phyloP scores from a whole-genome alignment of 2,329 filamentous ascomycete species.

The Talaromyces atroroseus region DNA sequence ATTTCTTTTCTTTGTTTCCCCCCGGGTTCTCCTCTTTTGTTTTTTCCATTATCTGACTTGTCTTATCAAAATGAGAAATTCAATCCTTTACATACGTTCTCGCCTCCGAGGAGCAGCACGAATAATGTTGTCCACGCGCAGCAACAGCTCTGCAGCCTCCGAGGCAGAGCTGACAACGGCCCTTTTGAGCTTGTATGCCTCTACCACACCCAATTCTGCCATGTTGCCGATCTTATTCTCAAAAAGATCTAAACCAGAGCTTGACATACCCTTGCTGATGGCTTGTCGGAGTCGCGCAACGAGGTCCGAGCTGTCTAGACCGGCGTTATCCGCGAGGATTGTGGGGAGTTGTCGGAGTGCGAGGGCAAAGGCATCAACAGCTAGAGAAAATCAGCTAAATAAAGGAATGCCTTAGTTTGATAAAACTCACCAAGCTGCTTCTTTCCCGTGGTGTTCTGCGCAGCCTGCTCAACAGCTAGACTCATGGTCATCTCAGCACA shows the following conservation, averaged over 20 bases:
- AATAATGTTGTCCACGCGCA: constrained; percentile 97
- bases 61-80: not conserved
- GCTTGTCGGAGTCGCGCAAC: constrained; percentile 87
- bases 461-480: constrained; percentile 90
- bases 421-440: constrained; percentile 59
- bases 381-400: constrained; percentile 28
- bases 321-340: constrained; percentile 94
- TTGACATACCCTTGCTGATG: constrained; percentile 91
- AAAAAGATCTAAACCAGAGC: constrained; percentile 81
- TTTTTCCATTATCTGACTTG: not conserved
- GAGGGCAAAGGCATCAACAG: constrained; percentile 81
- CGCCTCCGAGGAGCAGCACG: constrained; percentile 80
- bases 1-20: not conserved
- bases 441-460: constrained; percentile 93
- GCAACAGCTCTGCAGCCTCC: constrained; percentile 89
- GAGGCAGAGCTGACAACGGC: constrained; percentile 96
- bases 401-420: not conserved
- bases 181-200: constrained; percentile 97
- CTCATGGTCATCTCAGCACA: constrained; percentile 99
- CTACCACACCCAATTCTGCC: constrained; percentile 89
- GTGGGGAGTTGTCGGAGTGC: constrained; percentile 91
- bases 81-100: constrained; percentile 58
- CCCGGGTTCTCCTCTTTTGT: no score
- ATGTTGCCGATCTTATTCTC: constrained; percentile 93
- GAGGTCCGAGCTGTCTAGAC: constrained; percentile 89